A percentile compares a stretch with the other conserved stretches of the same genome.
Evolutionary conservation across 805 yeast species (phyloP).

Genomic region (Blastobotrys muscicola): DNA sequence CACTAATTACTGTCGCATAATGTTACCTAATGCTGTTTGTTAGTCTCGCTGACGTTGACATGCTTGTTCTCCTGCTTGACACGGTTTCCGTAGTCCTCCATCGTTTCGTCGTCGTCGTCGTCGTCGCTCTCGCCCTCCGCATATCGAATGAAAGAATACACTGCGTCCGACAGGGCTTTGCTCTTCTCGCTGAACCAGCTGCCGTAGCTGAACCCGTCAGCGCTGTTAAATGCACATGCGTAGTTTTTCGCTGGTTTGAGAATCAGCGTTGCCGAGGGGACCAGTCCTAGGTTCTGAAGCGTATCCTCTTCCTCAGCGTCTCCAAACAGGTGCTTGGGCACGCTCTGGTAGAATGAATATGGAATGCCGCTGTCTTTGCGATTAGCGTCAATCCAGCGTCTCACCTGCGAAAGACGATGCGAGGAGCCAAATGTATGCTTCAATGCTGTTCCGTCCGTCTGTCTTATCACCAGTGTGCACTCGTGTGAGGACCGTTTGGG

Average conservation of each 20-base stretch:
- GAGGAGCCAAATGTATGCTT: slow-evolving; percentile 39
- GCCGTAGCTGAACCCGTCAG: slow-evolving; percentile 2
- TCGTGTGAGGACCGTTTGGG: slow-evolving; percentile 13
- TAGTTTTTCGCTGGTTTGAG: slow-evolving; percentile 47
- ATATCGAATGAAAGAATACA: slow-evolving; percentile 22
- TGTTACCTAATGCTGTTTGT: too few species aligned
- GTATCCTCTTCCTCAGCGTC: slow-evolving; percentile 51
- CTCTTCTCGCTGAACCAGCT: slow-evolving; percentile 1
- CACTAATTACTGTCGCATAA: too few species aligned
- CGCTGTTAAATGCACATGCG: slow-evolving; percentile 23
- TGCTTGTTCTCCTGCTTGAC: too few species aligned
- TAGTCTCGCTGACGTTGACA: too few species aligned
- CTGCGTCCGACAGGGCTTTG: slow-evolving; percentile 16
- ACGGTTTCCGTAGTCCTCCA: too few species aligned
- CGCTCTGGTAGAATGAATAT: slow-evolving; percentile 41
- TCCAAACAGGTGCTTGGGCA: slow-evolving; percentile 56
- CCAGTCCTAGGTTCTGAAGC: slow-evolving; percentile 45
- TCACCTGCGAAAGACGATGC: slow-evolving; percentile 45
- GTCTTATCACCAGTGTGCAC: slow-evolving; percentile 47
- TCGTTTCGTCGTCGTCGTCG: too few species aligned
- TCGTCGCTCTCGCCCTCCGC: slow-evolving; percentile 3
- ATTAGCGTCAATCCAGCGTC: slow-evolving; percentile 48
- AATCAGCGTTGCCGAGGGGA: slow-evolving; percentile 66
- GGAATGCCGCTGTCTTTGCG: slow-evolving; percentile 42
- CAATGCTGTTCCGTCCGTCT: slow-evolving; percentile 57